A percentile compares a stretch with the other conserved stretches of the same genome.
Evolutionary conservation across 257 asterid genomes (phyloP).

Genomic region (Solanum microdontum): DNA sequence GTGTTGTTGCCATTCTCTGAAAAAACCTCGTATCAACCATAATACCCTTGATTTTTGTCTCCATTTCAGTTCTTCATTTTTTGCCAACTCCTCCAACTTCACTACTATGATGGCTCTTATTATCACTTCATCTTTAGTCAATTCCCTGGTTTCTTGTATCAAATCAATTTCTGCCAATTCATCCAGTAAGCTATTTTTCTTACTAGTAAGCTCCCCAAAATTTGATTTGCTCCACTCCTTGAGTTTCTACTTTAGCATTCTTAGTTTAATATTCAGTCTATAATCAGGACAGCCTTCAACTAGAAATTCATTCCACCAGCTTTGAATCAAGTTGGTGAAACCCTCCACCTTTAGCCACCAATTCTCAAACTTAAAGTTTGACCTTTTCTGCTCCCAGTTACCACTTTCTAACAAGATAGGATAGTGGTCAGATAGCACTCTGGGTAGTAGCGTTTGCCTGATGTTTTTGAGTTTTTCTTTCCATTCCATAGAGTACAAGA

Average conservation of each 20-base stretch:
- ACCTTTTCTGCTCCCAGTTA: not conserved
- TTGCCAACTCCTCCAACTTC: not conserved
- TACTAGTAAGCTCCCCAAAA: not conserved
- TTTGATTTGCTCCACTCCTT: not conserved
- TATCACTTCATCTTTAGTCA: not conserved
- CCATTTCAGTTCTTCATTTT: not conserved
- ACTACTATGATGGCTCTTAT: not conserved
- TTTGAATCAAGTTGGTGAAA: not conserved
- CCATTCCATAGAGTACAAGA: not conserved
- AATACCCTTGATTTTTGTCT: not conserved
- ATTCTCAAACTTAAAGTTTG: not conserved
- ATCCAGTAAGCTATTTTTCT: not conserved
- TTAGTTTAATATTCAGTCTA: not conserved
- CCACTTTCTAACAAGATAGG: not conserved
- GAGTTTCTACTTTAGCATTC: not conserved
- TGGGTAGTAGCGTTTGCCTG: not conserved
- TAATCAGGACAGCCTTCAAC: not conserved
- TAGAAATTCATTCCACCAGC: not conserved
- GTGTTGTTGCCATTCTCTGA: not conserved
- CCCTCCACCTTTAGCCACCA: not conserved
- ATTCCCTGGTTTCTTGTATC: not conserved
- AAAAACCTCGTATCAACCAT: not conserved
- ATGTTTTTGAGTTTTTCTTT: not conserved
- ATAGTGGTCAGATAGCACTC: not conserved
- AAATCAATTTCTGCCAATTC: not conserved